These are phyloP conservation scores for Fusarium domesticum DNA, from an alignment of 2,329 filamentous ascomycete genomes.

Conservation along the genomic window DNA sequence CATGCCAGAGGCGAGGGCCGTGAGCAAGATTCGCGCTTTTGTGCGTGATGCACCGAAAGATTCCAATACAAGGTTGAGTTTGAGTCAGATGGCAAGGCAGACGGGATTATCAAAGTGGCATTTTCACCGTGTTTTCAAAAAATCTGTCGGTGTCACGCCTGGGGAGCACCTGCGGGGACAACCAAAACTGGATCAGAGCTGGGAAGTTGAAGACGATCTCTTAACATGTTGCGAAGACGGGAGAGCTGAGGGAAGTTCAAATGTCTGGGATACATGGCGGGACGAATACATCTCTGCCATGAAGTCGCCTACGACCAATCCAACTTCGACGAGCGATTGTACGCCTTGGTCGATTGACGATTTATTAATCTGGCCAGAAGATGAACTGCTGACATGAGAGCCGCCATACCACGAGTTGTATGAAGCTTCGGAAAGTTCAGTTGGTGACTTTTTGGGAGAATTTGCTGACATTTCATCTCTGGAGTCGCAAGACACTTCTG, in stretches of 20 bases:
- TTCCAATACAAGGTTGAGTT: conserved; percentile 26
- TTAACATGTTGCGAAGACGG: no score
- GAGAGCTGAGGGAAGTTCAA: no score
- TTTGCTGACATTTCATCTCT: no score
- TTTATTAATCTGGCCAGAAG: conserved; percentile 22
- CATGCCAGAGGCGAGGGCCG: conserved; percentile 44
- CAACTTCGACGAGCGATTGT: conserved; percentile 5
- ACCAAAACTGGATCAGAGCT: no score
- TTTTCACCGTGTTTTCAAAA: conserved; percentile 58
- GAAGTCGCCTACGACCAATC: no score
- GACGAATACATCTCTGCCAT: no score
- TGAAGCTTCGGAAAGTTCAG: no score
- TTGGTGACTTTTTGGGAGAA: no score
- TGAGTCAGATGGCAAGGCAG: conserved; percentile 48
- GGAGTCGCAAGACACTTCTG: no score
- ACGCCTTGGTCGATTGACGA: conserved; percentile 26
- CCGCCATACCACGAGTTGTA: no score
- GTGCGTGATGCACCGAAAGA: conserved; percentile 20
- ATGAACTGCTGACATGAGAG: no score
- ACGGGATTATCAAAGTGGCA: conserved; percentile 56
- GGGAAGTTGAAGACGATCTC: no score
- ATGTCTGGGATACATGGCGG: conserved; percentile 3
- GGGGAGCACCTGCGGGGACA: conserved; percentile 32
- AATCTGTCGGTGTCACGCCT: conserved; percentile 49
- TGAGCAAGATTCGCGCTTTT: conserved; percentile 39